phyloP scores from a whole-genome alignment of 164 flowering plant species.

The Aristolochia contorta region DNA sequence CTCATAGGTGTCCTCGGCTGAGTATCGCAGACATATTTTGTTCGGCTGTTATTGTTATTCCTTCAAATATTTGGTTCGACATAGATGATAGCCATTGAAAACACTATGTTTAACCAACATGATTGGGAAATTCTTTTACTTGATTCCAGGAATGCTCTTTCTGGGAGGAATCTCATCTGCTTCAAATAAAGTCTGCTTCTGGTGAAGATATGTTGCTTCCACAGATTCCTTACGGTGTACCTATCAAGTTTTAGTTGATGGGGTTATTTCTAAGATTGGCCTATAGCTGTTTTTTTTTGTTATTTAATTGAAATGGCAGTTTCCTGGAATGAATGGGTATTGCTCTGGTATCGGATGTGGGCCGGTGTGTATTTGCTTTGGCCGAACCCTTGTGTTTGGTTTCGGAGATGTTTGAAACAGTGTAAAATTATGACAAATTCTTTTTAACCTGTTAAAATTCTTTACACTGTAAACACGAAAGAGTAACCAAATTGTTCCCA shows the following conservation, averaged over 20 bases:
- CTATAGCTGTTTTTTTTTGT: background rate
- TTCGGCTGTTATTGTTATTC: background rate
- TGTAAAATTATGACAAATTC: too few species aligned
- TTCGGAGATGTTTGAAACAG: too few species aligned
- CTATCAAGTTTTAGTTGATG: constrained; percentile 4
- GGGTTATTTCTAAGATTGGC: background rate
- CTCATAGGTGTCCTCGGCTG: background rate
- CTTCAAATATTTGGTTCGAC: background rate
- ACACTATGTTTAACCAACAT: background rate
- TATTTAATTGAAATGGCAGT: too few species aligned
- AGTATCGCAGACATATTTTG: background rate
- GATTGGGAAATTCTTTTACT: background rate
- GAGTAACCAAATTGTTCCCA: background rate
- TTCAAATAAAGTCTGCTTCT: constrained; percentile 21
- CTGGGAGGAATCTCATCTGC: constrained; percentile 42
- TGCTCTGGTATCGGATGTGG: constrained; percentile 2
- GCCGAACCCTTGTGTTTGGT: too few species aligned
- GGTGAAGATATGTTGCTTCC: constrained; percentile 1
- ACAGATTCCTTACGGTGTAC: too few species aligned
- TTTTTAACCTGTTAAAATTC: background rate
- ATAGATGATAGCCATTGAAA: background rate
- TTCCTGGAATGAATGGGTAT: background rate
- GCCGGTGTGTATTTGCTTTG: too few species aligned
- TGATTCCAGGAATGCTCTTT: constrained; percentile 38
- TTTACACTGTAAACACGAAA: background rate